Percentiles rank a stretch among this genome's conserved stretches.
Conservation (phyloP, 805 yeast genomes). For the Groenewaldozyma tartarivorans region DNA sequence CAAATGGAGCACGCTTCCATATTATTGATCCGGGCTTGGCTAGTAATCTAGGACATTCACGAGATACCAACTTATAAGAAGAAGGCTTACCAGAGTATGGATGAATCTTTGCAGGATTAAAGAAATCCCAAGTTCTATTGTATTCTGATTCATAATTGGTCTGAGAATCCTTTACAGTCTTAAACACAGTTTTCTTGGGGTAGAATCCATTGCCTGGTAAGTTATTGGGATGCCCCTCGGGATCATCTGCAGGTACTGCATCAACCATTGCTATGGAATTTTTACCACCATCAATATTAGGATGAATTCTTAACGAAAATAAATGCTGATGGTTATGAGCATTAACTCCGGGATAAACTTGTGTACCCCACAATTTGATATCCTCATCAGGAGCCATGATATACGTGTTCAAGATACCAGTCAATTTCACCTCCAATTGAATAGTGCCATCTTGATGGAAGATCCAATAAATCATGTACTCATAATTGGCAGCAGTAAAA, state of each 20-base stretch:
- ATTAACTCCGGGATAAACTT: constrained; percentile 68
- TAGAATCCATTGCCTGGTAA: constrained; percentile 71
- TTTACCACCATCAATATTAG: constrained; percentile 71
- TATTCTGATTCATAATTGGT: constrained; percentile 53
- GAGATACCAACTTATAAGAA: constrained; percentile 67
- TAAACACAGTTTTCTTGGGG: constrained; percentile 50
- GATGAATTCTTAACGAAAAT: constrained; percentile 68
- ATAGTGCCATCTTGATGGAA: constrained; percentile 80
- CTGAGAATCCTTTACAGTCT: constrained; percentile 50
- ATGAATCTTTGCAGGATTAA: constrained; percentile 60
- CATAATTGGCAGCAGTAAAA: constrained; percentile 81
- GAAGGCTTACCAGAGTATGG: constrained; percentile 67
- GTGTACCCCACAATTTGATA: constrained; percentile 69
- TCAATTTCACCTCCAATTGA: constrained; percentile 66
- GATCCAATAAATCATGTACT: constrained; percentile 75
- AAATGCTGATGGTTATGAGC: constrained; percentile 86
- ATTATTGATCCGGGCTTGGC: constrained; percentile 69
- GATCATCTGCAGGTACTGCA: constrained; percentile 58
- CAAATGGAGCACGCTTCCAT: constrained; percentile 78
- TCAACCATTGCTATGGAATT: constrained; percentile 57
- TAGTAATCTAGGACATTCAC: constrained; percentile 57
- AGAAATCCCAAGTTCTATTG: constrained; percentile 43
- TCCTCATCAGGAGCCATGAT: constrained; percentile 46
- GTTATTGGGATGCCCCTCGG: constrained; percentile 53
- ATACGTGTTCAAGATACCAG: constrained; percentile 75